Evolutionary conservation across 805 yeast genomes (phyloP), one percentile per base, ranked within the genome.

Genomic region (Kurtzmaniella fragi): DNA sequence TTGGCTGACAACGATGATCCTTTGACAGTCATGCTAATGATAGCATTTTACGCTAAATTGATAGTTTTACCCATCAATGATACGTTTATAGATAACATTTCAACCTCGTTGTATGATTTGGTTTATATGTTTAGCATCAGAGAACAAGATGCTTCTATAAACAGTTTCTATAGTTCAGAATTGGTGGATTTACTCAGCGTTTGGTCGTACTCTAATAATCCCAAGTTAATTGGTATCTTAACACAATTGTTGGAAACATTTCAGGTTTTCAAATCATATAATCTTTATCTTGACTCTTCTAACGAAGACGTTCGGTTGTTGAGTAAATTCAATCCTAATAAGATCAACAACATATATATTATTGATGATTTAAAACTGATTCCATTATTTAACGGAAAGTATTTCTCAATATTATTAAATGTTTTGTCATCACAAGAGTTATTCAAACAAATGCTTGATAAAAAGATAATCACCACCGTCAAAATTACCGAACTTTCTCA

Each of bases 331-430:
- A 49, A 54, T 39, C 55, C 59, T 5, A 32, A 39, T 13, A 35
- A 44, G 13, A 45, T 46, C 7, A 34, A 40, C 4, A 38, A 42
- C 26, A 39, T 26, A 3, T 49, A 45, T 28, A 39, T 50, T 9
- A 15, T 52, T 12, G 34, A 39, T 9, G 42, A 48, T 20, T 6
- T 36, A 6, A 20, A 11, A 4, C 32, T 16, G 15, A 16, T 44
- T 5, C 38, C 55, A 9, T 29, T 53, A 5, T 43, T 47, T 27
- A 49, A 48, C 32, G 31, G 48, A 13, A 49, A 42, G 35, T 60
- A 55, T 42, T 59, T 60, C 28, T 40, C 53, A 1, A 52, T 62
- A 5, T 42, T 61, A 6, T 41, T 59, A 28, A 64, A 62, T 38
- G 28, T 57, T 17, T 41, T 59, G 4, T 16, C 33, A 14, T 44